These are phyloP conservation scores for Penicillium occitanis DNA, from an alignment of 2,329 filamentous ascomycete genomes.

Conservation along the genomic window DNA sequence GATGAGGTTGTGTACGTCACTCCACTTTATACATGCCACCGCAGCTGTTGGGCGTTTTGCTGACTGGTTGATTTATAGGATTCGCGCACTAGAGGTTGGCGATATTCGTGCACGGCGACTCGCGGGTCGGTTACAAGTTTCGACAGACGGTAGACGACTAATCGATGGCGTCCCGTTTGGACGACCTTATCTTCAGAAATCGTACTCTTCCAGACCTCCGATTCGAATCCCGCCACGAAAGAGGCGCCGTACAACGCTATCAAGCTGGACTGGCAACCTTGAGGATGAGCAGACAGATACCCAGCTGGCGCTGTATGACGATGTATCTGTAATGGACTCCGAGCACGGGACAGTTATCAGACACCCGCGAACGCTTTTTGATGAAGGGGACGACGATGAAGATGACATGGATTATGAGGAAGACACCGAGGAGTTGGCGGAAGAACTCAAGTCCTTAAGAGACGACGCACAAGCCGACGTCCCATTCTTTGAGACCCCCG, in stretches of 20 bases:
- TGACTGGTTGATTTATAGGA: slow-evolving; percentile 49
- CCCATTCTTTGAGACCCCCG: slow-evolving; percentile 23
- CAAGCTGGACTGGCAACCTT: slow-evolving; percentile 32
- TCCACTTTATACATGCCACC: not conserved
- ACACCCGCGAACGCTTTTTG: slow-evolving; percentile 32
- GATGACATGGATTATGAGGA: slow-evolving; percentile 34
- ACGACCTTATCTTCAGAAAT: slow-evolving; percentile 62
- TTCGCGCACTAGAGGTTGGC: slow-evolving; percentile 72
- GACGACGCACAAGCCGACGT: slow-evolving; percentile 39
- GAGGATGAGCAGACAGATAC: slow-evolving; percentile 22
- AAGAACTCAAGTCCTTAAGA: slow-evolving; percentile 48
- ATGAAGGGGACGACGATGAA: slow-evolving; percentile 31
- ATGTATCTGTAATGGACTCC: slow-evolving; percentile 30
- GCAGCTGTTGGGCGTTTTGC: not conserved
- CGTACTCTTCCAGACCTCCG: slow-evolving; percentile 61
- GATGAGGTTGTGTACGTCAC: slow-evolving; percentile 73
- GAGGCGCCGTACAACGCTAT: slow-evolving; percentile 49
- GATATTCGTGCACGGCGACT: slow-evolving; percentile 73
- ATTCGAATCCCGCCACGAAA: slow-evolving; percentile 74
- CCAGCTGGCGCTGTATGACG: slow-evolving; percentile 22
- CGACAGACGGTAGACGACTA: slow-evolving; percentile 72
- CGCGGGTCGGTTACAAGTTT: slow-evolving; percentile 78
- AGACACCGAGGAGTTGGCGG: slow-evolving; percentile 36
- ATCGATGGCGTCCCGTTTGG: slow-evolving; percentile 86
- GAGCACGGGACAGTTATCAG: slow-evolving; percentile 40